Evolutionary conservation across 805 yeast genomes (phyloP).

Genomic region (Monosporozyma aquatica): DNA sequence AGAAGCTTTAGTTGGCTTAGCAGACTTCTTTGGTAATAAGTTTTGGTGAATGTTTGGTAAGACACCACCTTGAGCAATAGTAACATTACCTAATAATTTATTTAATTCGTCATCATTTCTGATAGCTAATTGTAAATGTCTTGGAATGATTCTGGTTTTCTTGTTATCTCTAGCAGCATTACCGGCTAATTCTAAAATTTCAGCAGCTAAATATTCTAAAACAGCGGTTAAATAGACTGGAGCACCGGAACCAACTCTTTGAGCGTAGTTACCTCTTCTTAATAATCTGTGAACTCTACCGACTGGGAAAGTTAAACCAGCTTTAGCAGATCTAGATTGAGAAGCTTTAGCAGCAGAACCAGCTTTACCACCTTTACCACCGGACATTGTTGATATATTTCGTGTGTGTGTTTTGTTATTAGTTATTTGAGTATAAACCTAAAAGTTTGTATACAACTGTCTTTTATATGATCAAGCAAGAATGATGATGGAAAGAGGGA

Average conservation of each 20-base stretch:
- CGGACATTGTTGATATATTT: slow-evolving; percentile 45
- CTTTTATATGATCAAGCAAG: neutral
- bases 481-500: neutral
- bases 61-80: slow-evolving; percentile 99
- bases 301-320: slow-evolving; percentile 98
- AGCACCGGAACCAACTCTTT: slow-evolving; percentile 98
- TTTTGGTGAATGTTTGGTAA: slow-evolving; percentile 93
- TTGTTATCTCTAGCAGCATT: slow-evolving; percentile 99
- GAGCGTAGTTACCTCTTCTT: slow-evolving; percentile 96
- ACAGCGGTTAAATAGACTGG: slow-evolving; percentile 97
- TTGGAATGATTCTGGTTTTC: slow-evolving; percentile 97
- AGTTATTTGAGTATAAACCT: slow-evolving; percentile 1
- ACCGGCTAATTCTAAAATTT: slow-evolving; percentile 96
- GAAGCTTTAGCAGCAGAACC: slow-evolving; percentile 92
- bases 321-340: slow-evolving; percentile 96
- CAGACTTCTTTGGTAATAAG: slow-evolving; percentile 75
- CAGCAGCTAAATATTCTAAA: slow-evolving; percentile 94
- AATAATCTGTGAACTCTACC: slow-evolving; percentile 97
- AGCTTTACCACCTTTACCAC: slow-evolving; percentile 78
- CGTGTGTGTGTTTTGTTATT: slow-evolving; percentile 5
- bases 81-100: slow-evolving; percentile 86
- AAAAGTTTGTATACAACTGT: neutral
- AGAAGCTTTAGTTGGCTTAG: slow-evolving; percentile 51
- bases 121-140: slow-evolving; percentile 97
- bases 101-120: slow-evolving; percentile 98